Evolutionary conservation across 2,329 filamentous ascomycete genomes (phyloP).

Genomic region (Pyricularia grisea): DNA sequence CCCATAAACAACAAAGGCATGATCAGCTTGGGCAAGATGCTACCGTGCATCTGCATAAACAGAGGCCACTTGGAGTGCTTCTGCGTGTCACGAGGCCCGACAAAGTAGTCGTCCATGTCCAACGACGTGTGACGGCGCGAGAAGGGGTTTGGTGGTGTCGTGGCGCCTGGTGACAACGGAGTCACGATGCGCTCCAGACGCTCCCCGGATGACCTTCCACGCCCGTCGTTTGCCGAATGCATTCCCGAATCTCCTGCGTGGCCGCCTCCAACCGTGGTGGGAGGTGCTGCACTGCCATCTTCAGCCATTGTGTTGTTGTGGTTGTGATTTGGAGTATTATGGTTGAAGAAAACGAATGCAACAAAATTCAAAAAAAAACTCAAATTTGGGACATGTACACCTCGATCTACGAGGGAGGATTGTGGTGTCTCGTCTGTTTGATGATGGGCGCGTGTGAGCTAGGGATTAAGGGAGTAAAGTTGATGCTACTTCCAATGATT

Average conservation of each 20-base stretch:
- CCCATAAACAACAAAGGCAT: slow-evolving; percentile 56
- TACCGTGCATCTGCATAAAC: slow-evolving; percentile 69
- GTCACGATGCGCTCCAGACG: slow-evolving; percentile 10
- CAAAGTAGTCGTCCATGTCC: slow-evolving; percentile 36
- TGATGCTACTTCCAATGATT: background rate
- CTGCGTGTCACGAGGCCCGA: slow-evolving; percentile 58
- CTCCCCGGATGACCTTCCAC: background rate
- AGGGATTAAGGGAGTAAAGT: background rate
- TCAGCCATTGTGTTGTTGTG: slow-evolving; percentile 7
- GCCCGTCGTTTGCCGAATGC: background rate
- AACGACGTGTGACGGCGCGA: slow-evolving; percentile 20
- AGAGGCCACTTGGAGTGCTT: slow-evolving; percentile 73
- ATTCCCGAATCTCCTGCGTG: background rate
- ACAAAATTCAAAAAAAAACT: no score
- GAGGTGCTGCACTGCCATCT: slow-evolving; percentile 1
- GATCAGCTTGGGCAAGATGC: slow-evolving; percentile 63
- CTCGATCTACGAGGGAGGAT: background rate
- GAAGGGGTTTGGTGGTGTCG: slow-evolving; percentile 18
- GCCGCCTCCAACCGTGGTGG: slow-evolving; percentile 1
- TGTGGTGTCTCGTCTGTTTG: background rate
- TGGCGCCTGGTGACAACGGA: slow-evolving; percentile 16
- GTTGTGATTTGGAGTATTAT: background rate
- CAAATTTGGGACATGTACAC: background rate
- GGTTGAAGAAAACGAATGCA: background rate
- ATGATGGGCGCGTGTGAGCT: background rate